phyloP scores from a whole-genome alignment of 2,329 filamentous ascomycete species.

The Paraphoma sp. region DNA sequence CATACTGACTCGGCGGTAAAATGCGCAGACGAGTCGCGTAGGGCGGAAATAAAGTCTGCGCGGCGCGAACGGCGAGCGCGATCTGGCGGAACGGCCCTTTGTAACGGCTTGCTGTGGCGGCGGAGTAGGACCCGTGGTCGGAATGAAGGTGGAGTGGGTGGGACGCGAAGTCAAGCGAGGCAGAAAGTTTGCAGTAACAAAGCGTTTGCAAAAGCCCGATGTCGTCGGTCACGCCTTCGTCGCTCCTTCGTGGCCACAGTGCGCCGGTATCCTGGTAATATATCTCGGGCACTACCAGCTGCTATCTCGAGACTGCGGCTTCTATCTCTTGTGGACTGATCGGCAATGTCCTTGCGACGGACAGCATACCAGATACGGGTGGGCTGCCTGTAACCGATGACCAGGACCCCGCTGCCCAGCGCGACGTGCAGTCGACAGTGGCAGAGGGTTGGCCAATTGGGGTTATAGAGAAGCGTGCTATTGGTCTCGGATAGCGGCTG shows the following conservation, averaged over 20 bases:
- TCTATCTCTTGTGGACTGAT: conserved; percentile 2
- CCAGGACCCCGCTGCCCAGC: conserved; percentile 1
- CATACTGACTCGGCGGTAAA: conserved; percentile 1
- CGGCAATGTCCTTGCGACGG: conserved; percentile 4
- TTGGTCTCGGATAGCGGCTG: neutral
- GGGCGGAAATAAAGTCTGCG: too few species aligned
- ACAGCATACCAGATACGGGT: conserved; percentile 2
- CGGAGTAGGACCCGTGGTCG: neutral
- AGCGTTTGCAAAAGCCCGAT: neutral
- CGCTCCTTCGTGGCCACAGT: neutral
- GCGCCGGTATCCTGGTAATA: neutral
- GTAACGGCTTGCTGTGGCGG: neutral
- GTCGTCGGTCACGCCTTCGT: neutral
- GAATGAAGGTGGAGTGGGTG: neutral
- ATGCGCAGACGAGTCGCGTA: too few species aligned
- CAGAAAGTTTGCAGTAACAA: neutral
- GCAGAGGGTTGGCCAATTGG: neutral
- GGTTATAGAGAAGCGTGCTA: neutral
- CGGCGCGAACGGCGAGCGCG: neutral
- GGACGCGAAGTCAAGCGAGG: neutral
- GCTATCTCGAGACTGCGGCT: conserved; percentile 5
- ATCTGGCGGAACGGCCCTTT: conserved; percentile 6
- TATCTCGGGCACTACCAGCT: neutral
- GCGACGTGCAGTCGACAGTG: neutral
- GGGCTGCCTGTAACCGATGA: conserved; percentile 5